These are phyloP conservation scores for Moniliophthora roreri DNA, from an alignment of 1,284 basidiomycete species.

Conservation along the genomic window DNA sequence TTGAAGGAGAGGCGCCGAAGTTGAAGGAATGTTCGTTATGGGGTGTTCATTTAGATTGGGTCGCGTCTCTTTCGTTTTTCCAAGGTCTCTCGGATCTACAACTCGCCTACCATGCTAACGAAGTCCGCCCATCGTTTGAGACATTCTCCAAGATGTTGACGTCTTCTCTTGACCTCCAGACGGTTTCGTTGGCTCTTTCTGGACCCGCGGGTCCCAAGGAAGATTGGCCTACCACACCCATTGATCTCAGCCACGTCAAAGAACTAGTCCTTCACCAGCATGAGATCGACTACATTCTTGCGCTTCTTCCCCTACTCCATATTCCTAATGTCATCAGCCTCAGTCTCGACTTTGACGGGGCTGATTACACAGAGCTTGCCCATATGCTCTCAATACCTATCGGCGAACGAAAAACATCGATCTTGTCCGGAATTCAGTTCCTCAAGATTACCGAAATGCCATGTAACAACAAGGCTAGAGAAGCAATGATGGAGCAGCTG, in stretches of 20 bases:
- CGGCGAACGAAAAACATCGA: constrained; percentile 33
- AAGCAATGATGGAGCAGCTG: constrained; percentile 43
- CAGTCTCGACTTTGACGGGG: constrained; percentile 49
- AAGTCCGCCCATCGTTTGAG: constrained; percentile 54
- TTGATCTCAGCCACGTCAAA: constrained; percentile 48
- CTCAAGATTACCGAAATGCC: constrained; percentile 51
- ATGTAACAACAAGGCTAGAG: constrained; percentile 32
- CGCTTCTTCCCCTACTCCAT: constrained; percentile 47
- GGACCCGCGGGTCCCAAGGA: constrained; percentile 42
- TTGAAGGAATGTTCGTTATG: constrained; percentile 49
- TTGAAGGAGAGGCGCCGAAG: constrained; percentile 54
- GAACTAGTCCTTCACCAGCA: constrained; percentile 50
- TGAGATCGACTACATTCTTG: constrained; percentile 38
- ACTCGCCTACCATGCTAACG: constrained; percentile 54
- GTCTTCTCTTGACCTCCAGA: constrained; percentile 47
- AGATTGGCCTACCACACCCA: constrained; percentile 29
- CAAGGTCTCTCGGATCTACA: constrained; percentile 47
- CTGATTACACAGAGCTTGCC: constrained; percentile 49
- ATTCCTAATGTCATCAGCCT: constrained; percentile 48
- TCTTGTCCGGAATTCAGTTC: constrained; percentile 43
- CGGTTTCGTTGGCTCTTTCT: constrained; percentile 48
- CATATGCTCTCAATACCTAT: constrained; percentile 36
- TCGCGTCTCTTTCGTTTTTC: constrained; percentile 38
- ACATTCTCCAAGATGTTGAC: constrained; percentile 48
- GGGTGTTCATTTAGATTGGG: constrained; percentile 69